Conservation (phyloP, 1,139 yeast genomes). For the Geotrichum restrictum region DNA sequence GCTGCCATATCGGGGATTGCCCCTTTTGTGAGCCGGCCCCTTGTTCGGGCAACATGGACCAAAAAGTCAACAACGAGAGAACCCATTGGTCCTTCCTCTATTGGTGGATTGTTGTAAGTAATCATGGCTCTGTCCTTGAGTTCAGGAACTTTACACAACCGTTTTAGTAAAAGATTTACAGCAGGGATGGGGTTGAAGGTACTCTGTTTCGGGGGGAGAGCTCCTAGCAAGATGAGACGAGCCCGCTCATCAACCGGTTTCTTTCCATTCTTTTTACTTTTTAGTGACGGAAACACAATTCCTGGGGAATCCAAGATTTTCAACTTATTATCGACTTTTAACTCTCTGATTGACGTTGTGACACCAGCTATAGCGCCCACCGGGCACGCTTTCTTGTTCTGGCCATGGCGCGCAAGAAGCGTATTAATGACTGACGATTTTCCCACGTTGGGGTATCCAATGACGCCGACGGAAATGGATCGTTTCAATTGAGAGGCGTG, state of each 20-base stretch:
- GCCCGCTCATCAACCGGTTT: slow-evolving; percentile 71
- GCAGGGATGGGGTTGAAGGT: slow-evolving; percentile 83
- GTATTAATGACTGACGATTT: slow-evolving; percentile 93
- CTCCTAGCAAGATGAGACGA: slow-evolving; percentile 79
- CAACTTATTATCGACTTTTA: slow-evolving; percentile 84
- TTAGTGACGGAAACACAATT: slow-evolving; percentile 83
- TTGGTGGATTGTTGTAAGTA: slow-evolving; percentile 76
- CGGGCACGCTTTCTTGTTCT: slow-evolving; percentile 70
- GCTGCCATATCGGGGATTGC: slow-evolving; percentile 87
- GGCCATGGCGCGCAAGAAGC: slow-evolving; percentile 68
- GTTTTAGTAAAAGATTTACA: slow-evolving; percentile 68
- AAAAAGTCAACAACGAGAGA: slow-evolving; percentile 63
- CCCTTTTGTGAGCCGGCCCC: slow-evolving; percentile 89
- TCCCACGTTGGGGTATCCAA: slow-evolving; percentile 95
- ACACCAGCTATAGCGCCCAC: slow-evolving; percentile 98
- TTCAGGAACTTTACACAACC: slow-evolving; percentile 53
- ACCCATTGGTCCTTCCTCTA: slow-evolving; percentile 49
- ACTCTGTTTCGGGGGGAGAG: slow-evolving; percentile 75
- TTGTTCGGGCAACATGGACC: slow-evolving; percentile 86
- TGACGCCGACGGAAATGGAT: slow-evolving; percentile 90
- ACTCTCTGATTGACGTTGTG: slow-evolving; percentile 85
- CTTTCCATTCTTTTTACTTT: slow-evolving; percentile 43
- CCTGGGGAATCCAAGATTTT: slow-evolving; percentile 95
- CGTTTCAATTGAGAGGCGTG: slow-evolving; percentile 79
- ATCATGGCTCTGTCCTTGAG: slow-evolving; percentile 73